These are phyloP conservation scores for Backusella liffmaniae DNA, from an alignment of 192 early-diverging fungal species.

Conservation along the genomic window DNA sequence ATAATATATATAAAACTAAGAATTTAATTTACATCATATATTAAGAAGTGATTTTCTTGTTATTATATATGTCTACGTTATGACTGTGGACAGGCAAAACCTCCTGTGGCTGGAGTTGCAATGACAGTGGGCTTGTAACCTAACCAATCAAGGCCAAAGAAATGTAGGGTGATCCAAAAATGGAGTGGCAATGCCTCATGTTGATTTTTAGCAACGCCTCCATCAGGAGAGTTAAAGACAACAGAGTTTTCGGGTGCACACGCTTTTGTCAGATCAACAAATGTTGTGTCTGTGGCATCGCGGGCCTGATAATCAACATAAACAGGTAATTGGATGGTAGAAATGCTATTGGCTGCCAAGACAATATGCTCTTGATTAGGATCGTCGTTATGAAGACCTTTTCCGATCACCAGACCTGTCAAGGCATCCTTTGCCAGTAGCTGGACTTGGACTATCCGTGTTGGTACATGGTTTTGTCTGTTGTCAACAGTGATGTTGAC, in stretches of 20 bases:
- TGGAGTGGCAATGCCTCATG: slow-evolving; percentile 24
- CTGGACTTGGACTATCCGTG: slow-evolving; percentile 16
- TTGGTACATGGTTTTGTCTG: slow-evolving; percentile 30
- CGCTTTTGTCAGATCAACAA: slow-evolving; percentile 22
- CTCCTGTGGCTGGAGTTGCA: slow-evolving; percentile 29
- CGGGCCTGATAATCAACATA: slow-evolving; percentile 26
- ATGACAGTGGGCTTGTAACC: slow-evolving; percentile 36
- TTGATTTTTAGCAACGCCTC: background rate
- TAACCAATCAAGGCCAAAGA: slow-evolving; percentile 31
- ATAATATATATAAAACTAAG: background rate
- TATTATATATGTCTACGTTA: background rate
- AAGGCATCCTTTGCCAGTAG: slow-evolving; percentile 23
- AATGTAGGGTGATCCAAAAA: slow-evolving; percentile 33
- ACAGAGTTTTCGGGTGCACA: slow-evolving; percentile 13
- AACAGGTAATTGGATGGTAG: slow-evolving; percentile 26
- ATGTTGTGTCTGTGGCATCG: slow-evolving; percentile 31
- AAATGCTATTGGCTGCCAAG: slow-evolving; percentile 18
- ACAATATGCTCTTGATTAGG: slow-evolving; percentile 18
- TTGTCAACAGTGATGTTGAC: slow-evolving; percentile 32
- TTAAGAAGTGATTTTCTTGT: background rate
- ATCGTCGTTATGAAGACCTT: slow-evolving; percentile 21
- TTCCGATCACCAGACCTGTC: slow-evolving; percentile 27
- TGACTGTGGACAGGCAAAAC: slow-evolving; percentile 33
- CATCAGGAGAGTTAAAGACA: background rate
- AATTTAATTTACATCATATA: background rate